Evolutionary conservation across 768 basidiomycete genomes (phyloP), one percentile per base, ranked within the genome.

Genomic region (Podaxis sp.): DNA sequence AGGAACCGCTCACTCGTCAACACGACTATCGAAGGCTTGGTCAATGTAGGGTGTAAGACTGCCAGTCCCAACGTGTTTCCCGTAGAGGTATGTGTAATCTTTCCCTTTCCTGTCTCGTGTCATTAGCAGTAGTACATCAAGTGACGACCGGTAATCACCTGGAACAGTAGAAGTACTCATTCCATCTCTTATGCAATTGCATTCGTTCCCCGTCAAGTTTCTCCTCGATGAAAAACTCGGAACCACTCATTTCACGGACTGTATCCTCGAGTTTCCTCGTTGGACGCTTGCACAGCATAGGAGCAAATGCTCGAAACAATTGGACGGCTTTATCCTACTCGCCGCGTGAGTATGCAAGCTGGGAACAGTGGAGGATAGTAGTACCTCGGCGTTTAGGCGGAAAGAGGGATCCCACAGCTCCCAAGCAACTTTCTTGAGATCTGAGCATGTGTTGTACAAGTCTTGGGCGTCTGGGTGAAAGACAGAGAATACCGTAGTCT

Each of bases 131-230:
- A 15, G 4, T 38, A 56, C n/a, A 37, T 40, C 27, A 49, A 8
- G 59, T 33, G 61, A 64, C 24, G 0, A 13, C 50, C 59, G 62
- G 22, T 12, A 54, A 76, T 69, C 66, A 92, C 89, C 96, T 84
- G 19, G 97, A 98, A 71, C 90, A 96, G 68, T 96, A 98, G 66
- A 89, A 92, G 70, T 92, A 98, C 70, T 93, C 88, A 63, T 92
- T 90, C 0, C 93, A 94, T 53, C 91, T 82, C 73, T 93, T 98
- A 70, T 99, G 97, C 60, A 99, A 66, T 72, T 98, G 97, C 76
- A 99, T 94, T 37, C 97, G 80, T 73, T 99, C 97, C 2, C 97
- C 97, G 67, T 99, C 97, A 2, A 98, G 81, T 72, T 98, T 99
- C 76, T 99, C 97, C 72, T 99, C 97, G 40, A 99, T 90, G 64